Evolutionary conservation across 2,329 filamentous ascomycete species (phyloP), one percentile per base, ranked within the genome.

Genomic region (Paramyrothecium sp.): DNA sequence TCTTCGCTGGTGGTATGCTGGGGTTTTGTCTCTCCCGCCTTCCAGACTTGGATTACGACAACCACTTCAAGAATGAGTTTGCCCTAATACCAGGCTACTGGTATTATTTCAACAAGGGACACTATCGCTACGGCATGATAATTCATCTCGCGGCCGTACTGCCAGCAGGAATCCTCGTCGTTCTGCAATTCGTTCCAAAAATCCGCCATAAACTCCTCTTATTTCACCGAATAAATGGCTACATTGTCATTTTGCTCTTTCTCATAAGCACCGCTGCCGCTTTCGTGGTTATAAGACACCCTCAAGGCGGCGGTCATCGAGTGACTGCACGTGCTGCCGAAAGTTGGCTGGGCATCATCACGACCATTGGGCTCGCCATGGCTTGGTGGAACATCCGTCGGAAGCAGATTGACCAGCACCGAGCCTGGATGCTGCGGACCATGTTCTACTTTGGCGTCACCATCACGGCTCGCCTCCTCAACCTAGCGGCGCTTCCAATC

Each of bases 391-490:
- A 85, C 60, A 79, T 88, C 68, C 85, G 82, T 67, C 70, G 74
- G 2, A 66, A 86, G 7, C 84, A 87, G 64, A 82, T 89, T 51
- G 82, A 86, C 30, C 78, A 86, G 64, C 84, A 87, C 58, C 75
- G 84, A 1, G 81, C 81, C 3, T 87, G 83, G 84, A 87, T 87
- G 83, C 65, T 87, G n/a, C 67, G 84, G 12, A 74, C 79, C 3
- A 80, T 78, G 78, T 71, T 79, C 53, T 80, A 79, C 58, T 71
- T 78, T n/a, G 41, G 41, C 7, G 41, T 20, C 16, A 46, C 19
- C 41, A 46, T 46, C 19, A 46, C 74, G 17, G 76, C 76, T 2
- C 66, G 68, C 2, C 83, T 85, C 58, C 75, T 86, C 58, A 83
- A 82, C 0, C 64, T 78, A 51, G 65, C 78, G 26, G 57, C 72